Percentiles rank a stretch among this genome's conserved stretches.
phyloP scores from a whole-genome alignment of 345 rosid species.

The Eucalyptus polyanthemos region DNA sequence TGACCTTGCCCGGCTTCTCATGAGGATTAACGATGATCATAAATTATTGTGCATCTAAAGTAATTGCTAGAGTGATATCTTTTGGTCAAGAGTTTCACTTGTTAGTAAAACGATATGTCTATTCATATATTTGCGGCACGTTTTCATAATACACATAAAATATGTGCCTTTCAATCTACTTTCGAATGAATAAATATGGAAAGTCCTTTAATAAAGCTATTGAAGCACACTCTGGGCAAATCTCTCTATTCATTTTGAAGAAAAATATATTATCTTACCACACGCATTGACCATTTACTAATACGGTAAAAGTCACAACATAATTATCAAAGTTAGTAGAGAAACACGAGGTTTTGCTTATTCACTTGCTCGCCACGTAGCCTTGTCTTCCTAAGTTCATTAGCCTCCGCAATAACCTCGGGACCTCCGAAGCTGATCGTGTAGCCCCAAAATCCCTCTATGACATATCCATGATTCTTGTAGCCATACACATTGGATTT shows the following conservation, averaged over 20 bases:
- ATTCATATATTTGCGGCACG: too few species aligned
- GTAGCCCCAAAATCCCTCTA: neutral
- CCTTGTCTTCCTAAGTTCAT: neutral
- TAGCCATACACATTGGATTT: neutral
- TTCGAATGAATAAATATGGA: too few species aligned
- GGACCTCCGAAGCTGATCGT: neutral
- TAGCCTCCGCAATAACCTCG: neutral
- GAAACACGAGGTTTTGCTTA: neutral
- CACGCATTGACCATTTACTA: neutral
- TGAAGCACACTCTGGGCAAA: too few species aligned
- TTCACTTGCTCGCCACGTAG: neutral
- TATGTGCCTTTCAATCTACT: too few species aligned
- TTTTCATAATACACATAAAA: too few species aligned
- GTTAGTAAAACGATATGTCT: too few species aligned
- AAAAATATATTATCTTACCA: too few species aligned
- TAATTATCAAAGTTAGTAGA: neutral
- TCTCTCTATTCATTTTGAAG: too few species aligned
- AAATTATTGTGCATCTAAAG: neutral
- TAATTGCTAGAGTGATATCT: neutral
- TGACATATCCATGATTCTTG: neutral
- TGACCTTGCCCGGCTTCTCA: neutral
- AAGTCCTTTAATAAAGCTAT: too few species aligned
- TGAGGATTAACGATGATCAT: rapidly evolving
- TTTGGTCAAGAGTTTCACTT: neutral
- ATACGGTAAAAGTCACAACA: neutral